Conservation (phyloP, 371 early-diverging fungal species). For the Syncephalastrum monosporum region DNA sequence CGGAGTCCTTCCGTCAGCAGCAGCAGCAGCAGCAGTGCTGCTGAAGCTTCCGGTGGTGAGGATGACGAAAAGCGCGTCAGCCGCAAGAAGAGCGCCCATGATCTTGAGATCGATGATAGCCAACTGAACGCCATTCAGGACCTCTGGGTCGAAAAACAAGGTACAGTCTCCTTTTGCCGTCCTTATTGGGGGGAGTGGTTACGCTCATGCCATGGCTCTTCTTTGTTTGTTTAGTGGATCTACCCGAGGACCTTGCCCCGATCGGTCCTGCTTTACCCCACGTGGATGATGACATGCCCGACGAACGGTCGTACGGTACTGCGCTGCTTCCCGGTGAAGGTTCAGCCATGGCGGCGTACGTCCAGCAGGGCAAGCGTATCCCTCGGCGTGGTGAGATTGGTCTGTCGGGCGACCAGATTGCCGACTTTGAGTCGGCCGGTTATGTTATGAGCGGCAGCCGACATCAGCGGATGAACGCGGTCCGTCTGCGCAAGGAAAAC, state of each 20-base stretch:
- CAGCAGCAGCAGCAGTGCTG: neutral
- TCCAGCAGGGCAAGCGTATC: constrained; percentile 92
- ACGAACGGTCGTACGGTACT: constrained; percentile 72
- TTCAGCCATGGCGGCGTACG: constrained; percentile 65
- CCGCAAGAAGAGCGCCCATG: constrained; percentile 12
- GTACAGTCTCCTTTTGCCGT: constrained; percentile 12
- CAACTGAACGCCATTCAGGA: constrained; percentile 51
- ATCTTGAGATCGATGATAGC: constrained; percentile 29
- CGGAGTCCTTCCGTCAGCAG: constrained; percentile 7
- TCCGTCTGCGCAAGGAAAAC: constrained; percentile 94
- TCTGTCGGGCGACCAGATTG: constrained; percentile 80
- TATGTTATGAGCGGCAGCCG: constrained; percentile 95
- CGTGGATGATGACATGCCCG: constrained; percentile 47
- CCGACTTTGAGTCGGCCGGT: constrained; percentile 82
- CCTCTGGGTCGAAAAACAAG: constrained; percentile 56
- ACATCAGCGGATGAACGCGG: constrained; percentile 94
- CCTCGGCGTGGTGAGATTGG: constrained; percentile 98
- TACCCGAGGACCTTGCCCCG: constrained; percentile 56
- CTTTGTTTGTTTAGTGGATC: constrained; percentile 37
- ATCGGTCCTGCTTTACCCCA: constrained; percentile 65
- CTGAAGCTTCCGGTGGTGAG: constrained; percentile 12
- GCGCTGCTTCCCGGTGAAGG: constrained; percentile 60
- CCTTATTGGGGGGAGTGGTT: neutral
- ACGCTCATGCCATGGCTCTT: neutral
- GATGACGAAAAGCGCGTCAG: constrained; percentile 4